These are phyloP conservation scores for Globisporangium rhizosaccharum DNA, from an alignment of 352 stramenopile species.

Conservation along the genomic window DNA sequence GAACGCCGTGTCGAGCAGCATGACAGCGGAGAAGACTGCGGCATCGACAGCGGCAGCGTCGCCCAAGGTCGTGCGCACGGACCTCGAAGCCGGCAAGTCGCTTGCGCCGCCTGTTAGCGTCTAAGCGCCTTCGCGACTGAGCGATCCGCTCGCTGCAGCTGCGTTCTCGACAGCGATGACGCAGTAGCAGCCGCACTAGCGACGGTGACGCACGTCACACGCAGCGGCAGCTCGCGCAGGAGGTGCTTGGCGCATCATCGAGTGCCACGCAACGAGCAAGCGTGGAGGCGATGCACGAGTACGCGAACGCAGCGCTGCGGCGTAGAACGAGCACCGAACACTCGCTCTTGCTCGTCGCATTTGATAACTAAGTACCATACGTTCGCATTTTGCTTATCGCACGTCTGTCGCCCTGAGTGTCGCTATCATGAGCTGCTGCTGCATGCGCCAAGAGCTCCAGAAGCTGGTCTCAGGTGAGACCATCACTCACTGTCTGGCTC, in stretches of 20 bases:
- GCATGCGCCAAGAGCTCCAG: too few relatives aligned
- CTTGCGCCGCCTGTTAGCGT: conserved; percentile 67
- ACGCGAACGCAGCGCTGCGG: not conserved
- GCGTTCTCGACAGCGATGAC: not conserved
- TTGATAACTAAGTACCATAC: not conserved
- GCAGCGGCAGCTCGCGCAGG: not conserved
- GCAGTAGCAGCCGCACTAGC: not conserved
- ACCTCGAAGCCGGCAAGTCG: conserved; percentile 52
- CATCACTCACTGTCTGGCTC: too few relatives aligned
- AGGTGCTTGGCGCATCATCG: not conserved
- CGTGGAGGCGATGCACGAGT: not conserved
- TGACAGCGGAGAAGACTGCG: conserved; percentile 44
- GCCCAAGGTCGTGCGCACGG: conserved; percentile 56
- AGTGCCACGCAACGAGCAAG: not conserved
- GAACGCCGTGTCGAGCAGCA: conserved; percentile 15
- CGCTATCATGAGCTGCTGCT: too few relatives aligned
- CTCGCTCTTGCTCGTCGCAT: not conserved
- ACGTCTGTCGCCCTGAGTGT: too few relatives aligned
- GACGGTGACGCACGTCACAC: not conserved
- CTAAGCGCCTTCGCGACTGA: conserved; percentile 16
- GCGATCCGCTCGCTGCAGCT: too few relatives aligned
- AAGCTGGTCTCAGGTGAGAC: too few relatives aligned
- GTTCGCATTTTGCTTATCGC: not conserved
- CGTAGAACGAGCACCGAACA: not conserved
- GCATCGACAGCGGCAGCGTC: conserved; percentile 33